Conservation (phyloP, 805 yeast species). For the Sungouiella blattae region DNA sequence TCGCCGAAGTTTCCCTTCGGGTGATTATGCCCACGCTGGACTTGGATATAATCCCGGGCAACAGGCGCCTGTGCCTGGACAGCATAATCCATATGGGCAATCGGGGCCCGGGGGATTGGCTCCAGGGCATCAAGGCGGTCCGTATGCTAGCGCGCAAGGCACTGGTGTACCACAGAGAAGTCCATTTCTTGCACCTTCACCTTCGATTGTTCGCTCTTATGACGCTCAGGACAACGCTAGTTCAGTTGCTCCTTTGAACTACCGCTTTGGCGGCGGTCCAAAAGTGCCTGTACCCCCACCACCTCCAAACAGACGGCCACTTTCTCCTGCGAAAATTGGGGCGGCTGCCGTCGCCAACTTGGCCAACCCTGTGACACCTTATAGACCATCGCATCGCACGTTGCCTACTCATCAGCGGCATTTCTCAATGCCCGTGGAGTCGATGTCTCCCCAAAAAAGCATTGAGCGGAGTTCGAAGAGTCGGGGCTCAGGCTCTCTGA, state of each 20-base stretch:
- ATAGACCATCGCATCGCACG: conserved; percentile 20
- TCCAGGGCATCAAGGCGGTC: not conserved
- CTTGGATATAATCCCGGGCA: too few relatives aligned
- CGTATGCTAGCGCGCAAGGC: not conserved
- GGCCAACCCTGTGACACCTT: conserved; percentile 35
- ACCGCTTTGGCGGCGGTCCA: conserved; percentile 32
- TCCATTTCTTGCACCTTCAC: conserved; percentile 7
- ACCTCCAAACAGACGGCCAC: conserved; percentile 34
- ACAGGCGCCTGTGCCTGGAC: not conserved
- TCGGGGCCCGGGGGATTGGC: not conserved
- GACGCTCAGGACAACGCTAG: conserved; percentile 26
- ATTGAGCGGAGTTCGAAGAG: conserved; percentile 1
- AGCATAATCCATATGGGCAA: too few relatives aligned
- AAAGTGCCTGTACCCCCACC: too few relatives aligned
- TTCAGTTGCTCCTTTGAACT: conserved; percentile 32
- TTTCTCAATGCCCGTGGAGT: conserved; percentile 39
- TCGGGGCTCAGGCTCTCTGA: conserved; percentile 2
- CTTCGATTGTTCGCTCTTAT: conserved; percentile 5
- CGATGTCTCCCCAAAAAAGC: conserved; percentile 1
- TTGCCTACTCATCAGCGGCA: conserved; percentile 36
- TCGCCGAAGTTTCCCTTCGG: too few relatives aligned
- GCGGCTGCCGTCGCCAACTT: conserved; percentile 63
- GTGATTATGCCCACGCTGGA: too few relatives aligned
- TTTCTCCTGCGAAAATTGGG: conserved; percentile 70
- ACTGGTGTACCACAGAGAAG: not conserved